Conservation (phyloP, 768 basidiomycete genomes). For the Tubosaeta brunneosetosa region DNA sequence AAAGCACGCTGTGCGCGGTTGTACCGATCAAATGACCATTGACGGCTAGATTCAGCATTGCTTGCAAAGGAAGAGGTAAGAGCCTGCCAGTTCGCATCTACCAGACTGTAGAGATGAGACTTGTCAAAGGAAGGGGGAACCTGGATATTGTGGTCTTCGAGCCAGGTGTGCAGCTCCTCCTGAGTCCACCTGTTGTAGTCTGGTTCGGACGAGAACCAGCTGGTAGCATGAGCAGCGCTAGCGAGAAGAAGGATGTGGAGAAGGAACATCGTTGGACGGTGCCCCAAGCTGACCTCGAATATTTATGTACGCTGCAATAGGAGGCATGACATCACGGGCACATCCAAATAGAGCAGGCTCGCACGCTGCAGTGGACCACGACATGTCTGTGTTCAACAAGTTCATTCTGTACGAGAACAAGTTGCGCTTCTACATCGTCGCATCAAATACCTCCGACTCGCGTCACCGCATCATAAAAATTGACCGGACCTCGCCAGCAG, state of each 20-base stretch:
- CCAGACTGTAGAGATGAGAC: slow-evolving; percentile 42
- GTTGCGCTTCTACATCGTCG: slow-evolving; percentile 86
- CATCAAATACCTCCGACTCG: slow-evolving; percentile 83
- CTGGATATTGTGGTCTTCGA: slow-evolving; percentile 59
- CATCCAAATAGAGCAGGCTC: slow-evolving; percentile 5
- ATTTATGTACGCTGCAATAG: slow-evolving; percentile 4
- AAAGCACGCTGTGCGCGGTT: slow-evolving; percentile 60
- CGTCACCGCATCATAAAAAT: slow-evolving; percentile 91
- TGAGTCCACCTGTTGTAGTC: slow-evolving; percentile 56
- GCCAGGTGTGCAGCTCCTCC: slow-evolving; percentile 62
- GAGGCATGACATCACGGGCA: slow-evolving; percentile 24
- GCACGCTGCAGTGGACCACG: neutral
- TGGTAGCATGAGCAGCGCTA: slow-evolving; percentile 40
- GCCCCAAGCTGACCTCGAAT: neutral
- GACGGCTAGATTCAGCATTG: slow-evolving; percentile 26
- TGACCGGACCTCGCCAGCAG: slow-evolving; percentile 76
- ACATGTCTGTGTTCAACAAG: slow-evolving; percentile 50
- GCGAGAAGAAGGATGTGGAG: slow-evolving; percentile 30
- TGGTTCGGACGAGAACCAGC: slow-evolving; percentile 45
- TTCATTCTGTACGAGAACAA: slow-evolving; percentile 93
- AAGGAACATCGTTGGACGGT: slow-evolving; percentile 8
- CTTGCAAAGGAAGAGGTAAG: slow-evolving; percentile 29
- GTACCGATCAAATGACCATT: slow-evolving; percentile 65
- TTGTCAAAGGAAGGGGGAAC: slow-evolving; percentile 43
- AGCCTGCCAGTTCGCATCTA: slow-evolving; percentile 56